Evolutionary conservation across 2,329 filamentous ascomycete genomes (phyloP).

Genomic region (Cercospora zeina): DNA sequence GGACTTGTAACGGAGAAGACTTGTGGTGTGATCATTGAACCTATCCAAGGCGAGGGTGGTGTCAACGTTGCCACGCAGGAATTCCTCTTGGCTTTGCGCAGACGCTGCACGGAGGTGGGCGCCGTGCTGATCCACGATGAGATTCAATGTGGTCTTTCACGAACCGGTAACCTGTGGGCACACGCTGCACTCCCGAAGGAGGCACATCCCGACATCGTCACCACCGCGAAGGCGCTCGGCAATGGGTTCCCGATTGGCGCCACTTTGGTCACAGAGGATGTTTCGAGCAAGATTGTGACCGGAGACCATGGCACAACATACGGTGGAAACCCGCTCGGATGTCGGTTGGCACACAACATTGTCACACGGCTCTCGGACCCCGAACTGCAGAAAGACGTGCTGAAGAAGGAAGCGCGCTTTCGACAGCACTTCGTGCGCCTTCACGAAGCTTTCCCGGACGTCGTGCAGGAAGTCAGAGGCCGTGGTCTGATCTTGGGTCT

Average conservation of each 20-base stretch:
- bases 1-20: conserved; percentile 79
- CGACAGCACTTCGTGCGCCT: conserved; percentile 59
- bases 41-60: conserved; percentile 95
- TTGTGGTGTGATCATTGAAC: conserved; percentile 93
- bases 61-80: conserved; percentile 79
- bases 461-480: conserved; percentile 78
- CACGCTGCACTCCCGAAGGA: conserved; percentile 71
- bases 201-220: conserved; percentile 90
- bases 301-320: conserved; percentile 95
- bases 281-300: conserved; percentile 67
- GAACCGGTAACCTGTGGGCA: conserved; percentile 89
- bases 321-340: conserved; percentile 86
- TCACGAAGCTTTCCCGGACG: conserved; percentile 63
- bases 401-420: conserved; percentile 65
- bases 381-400: conserved; percentile 67
- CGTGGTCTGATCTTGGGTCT: conserved; percentile 82
- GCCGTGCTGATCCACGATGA: conserved; percentile 93
- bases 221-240: conserved; percentile 91
- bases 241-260: conserved; percentile 96
- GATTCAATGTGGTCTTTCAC: conserved; percentile 89
- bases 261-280: conserved; percentile 65
- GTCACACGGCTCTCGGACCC: conserved; percentile 72
- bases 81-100: conserved; percentile 81
- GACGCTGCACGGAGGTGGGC: conserved; percentile 80
- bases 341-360: conserved; percentile 81